Evolutionary conservation across 1,139 yeast species (phyloP).

Genomic region (Kodamaea plutei): DNA sequence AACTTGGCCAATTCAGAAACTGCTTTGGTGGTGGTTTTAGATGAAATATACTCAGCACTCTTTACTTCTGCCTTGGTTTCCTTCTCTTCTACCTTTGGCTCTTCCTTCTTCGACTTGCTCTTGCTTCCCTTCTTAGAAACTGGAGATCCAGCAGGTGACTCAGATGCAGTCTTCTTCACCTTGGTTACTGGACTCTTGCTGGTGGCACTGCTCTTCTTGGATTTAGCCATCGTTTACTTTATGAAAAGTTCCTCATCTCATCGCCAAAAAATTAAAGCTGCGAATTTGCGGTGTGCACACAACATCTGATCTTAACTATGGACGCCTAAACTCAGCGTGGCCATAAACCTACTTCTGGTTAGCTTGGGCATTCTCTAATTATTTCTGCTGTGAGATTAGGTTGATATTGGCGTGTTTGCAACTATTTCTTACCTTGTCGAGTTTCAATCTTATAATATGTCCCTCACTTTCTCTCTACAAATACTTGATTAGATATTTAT

Average conservation of each 20-base stretch:
- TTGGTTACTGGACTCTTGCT: slow-evolving; percentile 15
- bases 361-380: too few species aligned
- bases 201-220: slow-evolving; percentile 12
- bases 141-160: slow-evolving; percentile 16
- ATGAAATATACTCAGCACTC: slow-evolving; percentile 7
- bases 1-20: slow-evolving; percentile 50
- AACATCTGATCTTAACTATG: too few species aligned
- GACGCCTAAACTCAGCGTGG: too few species aligned
- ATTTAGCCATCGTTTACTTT: slow-evolving; percentile 19
- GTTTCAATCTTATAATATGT: too few species aligned
- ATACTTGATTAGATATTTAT: too few species aligned
- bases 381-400: too few species aligned
- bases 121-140: slow-evolving; percentile 9
- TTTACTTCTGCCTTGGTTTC: slow-evolving; percentile 6
- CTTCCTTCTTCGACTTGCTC: slow-evolving; percentile 6
- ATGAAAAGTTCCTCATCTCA: slow-evolving; percentile 9
- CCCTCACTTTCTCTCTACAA: too few species aligned
- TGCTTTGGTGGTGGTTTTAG: slow-evolving; percentile 34
- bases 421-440: too few species aligned
- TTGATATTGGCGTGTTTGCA: too few species aligned
- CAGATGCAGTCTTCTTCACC: slow-evolving; percentile 14
- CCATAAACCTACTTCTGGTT: too few species aligned
- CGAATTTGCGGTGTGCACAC: neutral
- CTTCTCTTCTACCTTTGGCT: slow-evolving; percentile 5
- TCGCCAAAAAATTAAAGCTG: slow-evolving; percentile 5